phyloP scores from a whole-genome alignment of 116 monocot species.

The Dioscorea cayenensis region DNA sequence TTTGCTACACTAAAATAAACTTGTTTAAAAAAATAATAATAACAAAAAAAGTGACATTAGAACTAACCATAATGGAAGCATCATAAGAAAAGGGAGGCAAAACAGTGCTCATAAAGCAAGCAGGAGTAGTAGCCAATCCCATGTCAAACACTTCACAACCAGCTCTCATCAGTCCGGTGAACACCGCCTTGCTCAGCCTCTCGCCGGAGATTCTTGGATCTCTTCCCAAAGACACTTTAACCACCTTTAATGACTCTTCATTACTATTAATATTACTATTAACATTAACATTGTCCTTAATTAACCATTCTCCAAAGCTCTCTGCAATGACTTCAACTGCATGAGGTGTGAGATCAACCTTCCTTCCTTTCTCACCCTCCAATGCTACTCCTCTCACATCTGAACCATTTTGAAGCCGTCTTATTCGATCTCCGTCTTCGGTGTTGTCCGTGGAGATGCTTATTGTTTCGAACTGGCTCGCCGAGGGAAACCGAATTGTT shows the following conservation, averaged over 20 bases:
- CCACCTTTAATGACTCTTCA: neutral
- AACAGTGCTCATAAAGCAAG: conserved; percentile 60
- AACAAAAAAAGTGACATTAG: neutral
- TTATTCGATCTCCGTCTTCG: conserved; percentile 25
- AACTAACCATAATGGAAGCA: conserved; percentile 45
- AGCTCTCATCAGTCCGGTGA: conserved; percentile 34
- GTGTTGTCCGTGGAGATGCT: conserved; percentile 5
- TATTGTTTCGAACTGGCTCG: conserved; percentile 7
- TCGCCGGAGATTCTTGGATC: conserved; percentile 42
- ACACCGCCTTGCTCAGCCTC: conserved; percentile 23
- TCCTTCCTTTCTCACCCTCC: conserved; percentile 44
- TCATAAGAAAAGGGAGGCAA: conserved; percentile 29
- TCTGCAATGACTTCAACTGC: conserved; percentile 43
- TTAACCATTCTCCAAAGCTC: conserved; percentile 58
- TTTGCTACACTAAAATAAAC: no score
- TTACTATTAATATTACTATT: neutral
- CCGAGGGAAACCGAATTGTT: neutral
- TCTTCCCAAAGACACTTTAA: conserved; percentile 39
- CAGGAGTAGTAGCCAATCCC: conserved; percentile 58
- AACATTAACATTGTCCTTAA: neutral
- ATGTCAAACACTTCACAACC: conserved; percentile 42
- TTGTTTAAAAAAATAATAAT: no score
- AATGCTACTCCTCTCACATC: conserved; percentile 52
- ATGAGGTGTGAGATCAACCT: conserved; percentile 40
- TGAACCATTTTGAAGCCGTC: conserved; percentile 47